Evolutionary conservation across 176 grass and related monocot genomes (phyloP).

Genomic region (Canna indica): DNA sequence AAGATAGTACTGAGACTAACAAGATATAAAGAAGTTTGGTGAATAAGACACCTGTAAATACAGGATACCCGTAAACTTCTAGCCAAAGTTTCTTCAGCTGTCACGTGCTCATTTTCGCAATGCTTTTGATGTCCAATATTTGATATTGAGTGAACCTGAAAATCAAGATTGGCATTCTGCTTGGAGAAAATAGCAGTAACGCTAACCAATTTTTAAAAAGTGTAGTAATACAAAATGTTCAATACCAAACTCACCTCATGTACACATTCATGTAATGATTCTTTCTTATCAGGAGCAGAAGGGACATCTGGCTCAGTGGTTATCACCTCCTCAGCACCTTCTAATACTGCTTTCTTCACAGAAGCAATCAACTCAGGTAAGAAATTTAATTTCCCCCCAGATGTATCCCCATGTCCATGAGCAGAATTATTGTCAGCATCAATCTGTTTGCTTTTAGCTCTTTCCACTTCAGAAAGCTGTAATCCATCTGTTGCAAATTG

Average conservation of each 20-base stretch:
- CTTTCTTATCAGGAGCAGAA: constrained; percentile 28
- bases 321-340: constrained; percentile 37
- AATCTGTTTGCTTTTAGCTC: constrained; percentile 6
- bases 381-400: constrained; percentile 35
- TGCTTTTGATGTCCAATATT: constrained; percentile 30
- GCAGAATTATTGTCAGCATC: constrained; percentile 18
- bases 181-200: background rate
- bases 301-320: constrained; percentile 15
- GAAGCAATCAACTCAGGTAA: constrained; percentile 61
- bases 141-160: constrained; percentile 33
- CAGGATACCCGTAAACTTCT: constrained; percentile 76
- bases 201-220: constrained; percentile 22
- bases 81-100: constrained; percentile 63
- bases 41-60: background rate
- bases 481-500: constrained; percentile 23
- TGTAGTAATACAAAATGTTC: constrained; percentile 11
- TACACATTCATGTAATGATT: constrained; percentile 32
- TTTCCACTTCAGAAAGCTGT: constrained; percentile 31
- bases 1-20: background rate
- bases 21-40: background rate
- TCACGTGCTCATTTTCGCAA: too few species aligned
- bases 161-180: constrained; percentile 23
- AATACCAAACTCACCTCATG: constrained; percentile 38
- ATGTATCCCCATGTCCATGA: constrained; percentile 32
- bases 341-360: constrained; percentile 50